Conservation (phyloP, 768 basidiomycete species). For the Boletus fagicola region DNA sequence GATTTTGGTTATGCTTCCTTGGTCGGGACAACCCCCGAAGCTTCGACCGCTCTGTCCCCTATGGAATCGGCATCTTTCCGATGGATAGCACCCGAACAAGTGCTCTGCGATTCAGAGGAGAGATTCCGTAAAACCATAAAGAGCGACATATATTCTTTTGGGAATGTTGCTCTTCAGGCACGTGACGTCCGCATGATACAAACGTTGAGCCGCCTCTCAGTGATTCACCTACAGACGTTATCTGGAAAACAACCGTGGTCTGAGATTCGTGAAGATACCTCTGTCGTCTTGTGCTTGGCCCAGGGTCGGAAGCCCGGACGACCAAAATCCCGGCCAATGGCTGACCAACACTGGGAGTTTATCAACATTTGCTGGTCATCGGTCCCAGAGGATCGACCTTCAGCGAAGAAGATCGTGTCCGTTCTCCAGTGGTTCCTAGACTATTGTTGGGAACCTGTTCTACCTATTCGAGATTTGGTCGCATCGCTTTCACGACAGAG, state of each 20-base stretch:
- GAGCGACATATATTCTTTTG: background rate
- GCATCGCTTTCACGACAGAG: background rate
- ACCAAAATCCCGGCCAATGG: background rate
- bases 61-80: constrained; percentile 37
- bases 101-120: constrained; percentile 20
- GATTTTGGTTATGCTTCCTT: too few species aligned
- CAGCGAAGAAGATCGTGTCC: background rate
- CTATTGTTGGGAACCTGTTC: background rate
- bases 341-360: background rate
- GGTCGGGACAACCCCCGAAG: background rate
- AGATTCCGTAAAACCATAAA: background rate
- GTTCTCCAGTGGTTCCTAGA: background rate
- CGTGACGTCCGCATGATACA: background rate
- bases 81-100: constrained; percentile 40
- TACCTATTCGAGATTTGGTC: background rate
- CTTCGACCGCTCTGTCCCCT: constrained; percentile 17
- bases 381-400: background rate
- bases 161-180: background rate
- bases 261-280: background rate
- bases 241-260: too few species aligned
- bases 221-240: background rate
- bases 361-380: constrained; percentile 4
- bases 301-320: background rate
- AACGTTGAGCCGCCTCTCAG: background rate
- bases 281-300: background rate